Evolutionary conservation across 2,329 filamentous ascomycete genomes (phyloP), one percentile per base, ranked within the genome.

Genomic region (Acephala macrosclerotiorum): DNA sequence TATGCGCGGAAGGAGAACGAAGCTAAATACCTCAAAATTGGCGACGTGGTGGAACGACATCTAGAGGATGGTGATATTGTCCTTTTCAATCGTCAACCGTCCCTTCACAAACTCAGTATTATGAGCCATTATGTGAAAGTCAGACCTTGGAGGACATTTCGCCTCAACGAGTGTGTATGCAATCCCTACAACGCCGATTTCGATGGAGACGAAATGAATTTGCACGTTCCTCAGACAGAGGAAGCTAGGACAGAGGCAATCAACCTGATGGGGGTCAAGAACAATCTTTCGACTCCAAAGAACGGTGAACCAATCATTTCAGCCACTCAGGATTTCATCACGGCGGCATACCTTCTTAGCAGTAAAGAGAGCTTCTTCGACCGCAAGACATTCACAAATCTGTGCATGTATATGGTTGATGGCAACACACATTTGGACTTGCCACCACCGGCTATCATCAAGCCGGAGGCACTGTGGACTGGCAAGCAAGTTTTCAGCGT

Each of bases 251-350:
- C 95, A 2, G 96, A 99, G 79, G 96, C 96, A 0, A 96, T 96
- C 74, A 94, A 95, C 71, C 82, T 99, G 57, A 99, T 99, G 96
- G 96, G 96, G 49, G 94, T 99, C 63, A 97, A 97, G 80, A 89
- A 98, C 83, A 99, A 99, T 77, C 80, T 99, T 65, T 91, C 91
- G 3, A 99, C 96, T 0, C 96, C 96, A 0, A 97, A 97, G 79
- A 98, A 98, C 80, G 96, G 96, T 76, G 95, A 97, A 73, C 96
- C 96, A 1, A 97, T 99, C 73, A 98, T 99, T 80, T 94, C 94
- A 20, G 95, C 96, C n/a, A 99, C 97, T 35, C 96, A 99, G 75
- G 96, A 99, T 84, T 99, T 99, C 81, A 98, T 99, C 73, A 98
- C 95, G 29, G 94, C 94, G 3, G 92, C 96, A 0, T 99, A 94